Evolutionary conservation across 2,329 filamentous ascomycete species (phyloP).

Genomic region (Shiraia bambusicola): DNA sequence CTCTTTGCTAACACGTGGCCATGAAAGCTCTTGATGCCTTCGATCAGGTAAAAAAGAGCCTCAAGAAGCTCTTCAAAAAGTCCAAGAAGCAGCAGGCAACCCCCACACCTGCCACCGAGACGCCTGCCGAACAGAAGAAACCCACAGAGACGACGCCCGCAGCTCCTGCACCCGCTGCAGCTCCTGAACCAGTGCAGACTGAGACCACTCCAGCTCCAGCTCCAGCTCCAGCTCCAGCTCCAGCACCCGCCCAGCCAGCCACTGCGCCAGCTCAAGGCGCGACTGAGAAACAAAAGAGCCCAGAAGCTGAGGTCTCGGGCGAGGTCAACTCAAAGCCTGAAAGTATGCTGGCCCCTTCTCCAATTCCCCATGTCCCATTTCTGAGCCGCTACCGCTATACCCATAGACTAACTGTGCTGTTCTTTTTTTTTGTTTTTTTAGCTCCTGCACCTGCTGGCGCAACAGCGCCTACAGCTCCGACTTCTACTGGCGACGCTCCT

Average conservation of each 20-base stretch:
- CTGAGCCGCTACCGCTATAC: slow-evolving; percentile 9
- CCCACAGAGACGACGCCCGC: slow-evolving; percentile 40
- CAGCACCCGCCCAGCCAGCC: slow-evolving; percentile 10
- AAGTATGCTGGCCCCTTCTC: slow-evolving; percentile 33
- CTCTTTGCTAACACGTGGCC: not conserved
- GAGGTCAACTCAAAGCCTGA: slow-evolving; percentile 33
- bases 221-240: slow-evolving; percentile 10
- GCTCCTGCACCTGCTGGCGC: slow-evolving; percentile 39
- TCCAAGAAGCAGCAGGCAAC: slow-evolving; percentile 33
- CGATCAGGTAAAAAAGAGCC: slow-evolving; percentile 41
- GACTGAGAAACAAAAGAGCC: slow-evolving; percentile 2
- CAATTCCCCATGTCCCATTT: slow-evolving; percentile 3
- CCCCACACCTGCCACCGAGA: slow-evolving; percentile 27
- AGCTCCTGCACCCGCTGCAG: slow-evolving; percentile 31
- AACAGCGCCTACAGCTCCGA: slow-evolving; percentile 29
- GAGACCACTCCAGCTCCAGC: slow-evolving; percentile 10
- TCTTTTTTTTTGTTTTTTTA: slow-evolving; percentile 14
- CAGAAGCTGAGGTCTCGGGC: not conserved
- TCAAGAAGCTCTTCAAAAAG: slow-evolving; percentile 43
- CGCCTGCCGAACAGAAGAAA: slow-evolving; percentile 27
- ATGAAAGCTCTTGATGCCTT: slow-evolving; percentile 39
- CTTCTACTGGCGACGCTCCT: slow-evolving; percentile 18
- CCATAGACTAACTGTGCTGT: slow-evolving; percentile 27
- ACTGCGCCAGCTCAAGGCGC: slow-evolving; percentile 22
- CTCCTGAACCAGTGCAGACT: slow-evolving; percentile 15